Evolutionary conservation across 352 stramenopile species (phyloP).

Genomic region (Phytophthora litchii): DNA sequence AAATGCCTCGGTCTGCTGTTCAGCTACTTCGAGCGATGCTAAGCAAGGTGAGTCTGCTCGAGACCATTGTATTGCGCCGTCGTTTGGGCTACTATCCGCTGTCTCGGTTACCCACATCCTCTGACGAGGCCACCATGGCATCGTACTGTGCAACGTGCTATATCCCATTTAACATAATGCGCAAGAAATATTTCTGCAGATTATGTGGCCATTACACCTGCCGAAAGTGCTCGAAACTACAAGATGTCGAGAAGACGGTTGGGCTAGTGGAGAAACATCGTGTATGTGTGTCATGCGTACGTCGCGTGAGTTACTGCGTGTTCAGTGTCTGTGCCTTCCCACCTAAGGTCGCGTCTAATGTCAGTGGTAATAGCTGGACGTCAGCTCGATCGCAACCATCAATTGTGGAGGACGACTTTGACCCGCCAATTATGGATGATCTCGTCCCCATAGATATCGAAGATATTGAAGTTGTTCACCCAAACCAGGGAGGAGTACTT

Average conservation of each 20-base stretch:
- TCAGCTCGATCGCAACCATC: slow-evolving; percentile 21
- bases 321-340: slow-evolving; percentile 43
- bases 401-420: slow-evolving; percentile 24
- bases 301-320: slow-evolving; percentile 56
- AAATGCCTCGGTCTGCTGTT: slow-evolving; percentile 40
- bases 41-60: slow-evolving; percentile 43
- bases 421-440: slow-evolving; percentile 47
- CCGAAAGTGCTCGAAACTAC: slow-evolving; percentile 52
- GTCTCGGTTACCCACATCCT: slow-evolving; percentile 28
- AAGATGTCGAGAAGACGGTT: slow-evolving; percentile 52
- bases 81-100: slow-evolving; percentile 60
- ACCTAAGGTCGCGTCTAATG: slow-evolving; percentile 30
- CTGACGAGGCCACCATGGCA: slow-evolving; percentile 27
- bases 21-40: slow-evolving; percentile 58
- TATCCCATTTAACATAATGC: slow-evolving; percentile 50
- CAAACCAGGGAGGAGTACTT: slow-evolving; percentile 18
- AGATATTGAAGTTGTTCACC: slow-evolving; percentile 35
- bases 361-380: slow-evolving; percentile 32
- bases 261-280: slow-evolving; percentile 49
- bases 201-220: slow-evolving; percentile 63
- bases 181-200: slow-evolving; percentile 58
- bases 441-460: slow-evolving; percentile 43
- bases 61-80: slow-evolving; percentile 52
- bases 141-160: slow-evolving; percentile 54
- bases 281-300: slow-evolving; percentile 54